A percentile compares a stretch with the other conserved stretches of the same genome.
Conservation (phyloP, 257 asterid species). For the Ilex asprella region DNA sequence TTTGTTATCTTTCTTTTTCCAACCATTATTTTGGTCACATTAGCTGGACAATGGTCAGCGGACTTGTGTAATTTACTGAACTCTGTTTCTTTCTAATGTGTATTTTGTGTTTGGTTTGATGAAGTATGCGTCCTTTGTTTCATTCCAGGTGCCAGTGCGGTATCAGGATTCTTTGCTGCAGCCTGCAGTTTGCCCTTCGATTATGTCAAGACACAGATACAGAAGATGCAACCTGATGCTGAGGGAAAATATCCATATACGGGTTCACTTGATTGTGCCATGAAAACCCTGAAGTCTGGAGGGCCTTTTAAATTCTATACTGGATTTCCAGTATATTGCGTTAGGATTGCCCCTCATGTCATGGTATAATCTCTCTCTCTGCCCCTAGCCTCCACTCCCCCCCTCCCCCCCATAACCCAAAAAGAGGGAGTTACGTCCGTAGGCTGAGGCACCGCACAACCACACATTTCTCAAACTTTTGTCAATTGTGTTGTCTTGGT, state of each 20-base stretch:
- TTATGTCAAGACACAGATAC: conserved; percentile 90
- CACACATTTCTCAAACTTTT: neutral
- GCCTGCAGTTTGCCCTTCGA: conserved; percentile 97
- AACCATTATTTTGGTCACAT: neutral
- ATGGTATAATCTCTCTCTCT: conserved; percentile 46
- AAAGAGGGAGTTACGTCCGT: neutral
- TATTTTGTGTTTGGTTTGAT: neutral
- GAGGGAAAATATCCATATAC: conserved; percentile 74
- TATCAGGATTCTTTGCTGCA: conserved; percentile 87
- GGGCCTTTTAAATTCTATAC: conserved; percentile 88
- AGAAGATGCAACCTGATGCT: conserved; percentile 94
- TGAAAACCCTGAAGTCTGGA: conserved; percentile 69
- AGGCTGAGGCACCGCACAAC: neutral
- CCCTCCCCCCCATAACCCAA: neutral
- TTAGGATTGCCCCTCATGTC: conserved; percentile 96
- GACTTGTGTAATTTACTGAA: too few species aligned
- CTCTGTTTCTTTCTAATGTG: neutral
- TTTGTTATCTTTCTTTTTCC: neutral
- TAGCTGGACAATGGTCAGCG: too few species aligned
- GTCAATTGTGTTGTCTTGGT: neutral
- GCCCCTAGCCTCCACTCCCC: conserved; percentile 1
- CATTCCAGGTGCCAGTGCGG: conserved; percentile 70
- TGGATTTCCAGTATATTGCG: conserved; percentile 92
- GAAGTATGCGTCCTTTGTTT: neutral
- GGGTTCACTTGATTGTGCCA: conserved; percentile 77